phyloP scores from a whole-genome alignment of 1,139 yeast species.

The Debaryomyces udenii region DNA sequence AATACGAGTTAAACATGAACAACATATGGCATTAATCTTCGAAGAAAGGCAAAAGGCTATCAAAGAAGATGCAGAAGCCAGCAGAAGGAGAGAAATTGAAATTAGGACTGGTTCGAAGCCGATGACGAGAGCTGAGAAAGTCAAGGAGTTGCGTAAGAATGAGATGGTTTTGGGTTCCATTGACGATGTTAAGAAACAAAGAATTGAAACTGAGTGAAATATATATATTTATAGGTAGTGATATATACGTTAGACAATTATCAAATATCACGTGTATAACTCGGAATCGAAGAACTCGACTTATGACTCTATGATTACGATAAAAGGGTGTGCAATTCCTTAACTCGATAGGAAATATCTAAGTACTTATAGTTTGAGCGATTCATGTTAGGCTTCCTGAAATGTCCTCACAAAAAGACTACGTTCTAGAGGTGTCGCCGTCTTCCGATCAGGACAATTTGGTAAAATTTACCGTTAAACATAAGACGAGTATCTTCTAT shows the following conservation, averaged over 20 bases:
- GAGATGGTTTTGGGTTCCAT: constrained; percentile 71
- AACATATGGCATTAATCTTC: constrained; percentile 54
- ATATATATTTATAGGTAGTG: neutral
- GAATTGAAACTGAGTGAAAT: constrained; percentile 12
- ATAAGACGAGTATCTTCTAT: constrained; percentile 6
- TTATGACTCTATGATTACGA: no score
- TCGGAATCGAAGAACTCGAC: neutral
- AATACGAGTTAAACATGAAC: constrained; percentile 54
- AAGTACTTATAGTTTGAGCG: neutral
- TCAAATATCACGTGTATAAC: constrained; percentile 8
- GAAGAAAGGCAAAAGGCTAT: constrained; percentile 54
- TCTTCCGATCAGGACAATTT: constrained; percentile 16
- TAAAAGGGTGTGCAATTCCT: no score
- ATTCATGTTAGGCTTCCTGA: constrained; percentile 15
- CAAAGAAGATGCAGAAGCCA: constrained; percentile 55
- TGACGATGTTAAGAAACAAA: constrained; percentile 39
- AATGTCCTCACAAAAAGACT: constrained; percentile 39
- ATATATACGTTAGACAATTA: neutral
- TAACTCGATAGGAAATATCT: no score
- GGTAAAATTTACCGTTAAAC: constrained; percentile 19
- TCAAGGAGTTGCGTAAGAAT: constrained; percentile 60
- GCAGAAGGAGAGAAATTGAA: constrained; percentile 45
- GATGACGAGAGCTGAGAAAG: constrained; percentile 54
- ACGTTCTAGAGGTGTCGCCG: constrained; percentile 33
- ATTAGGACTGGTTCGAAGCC: constrained; percentile 45